These are phyloP conservation scores for Alternaria consortialis DNA, from an alignment of 2,329 filamentous ascomycete species.

Conservation along the genomic window DNA sequence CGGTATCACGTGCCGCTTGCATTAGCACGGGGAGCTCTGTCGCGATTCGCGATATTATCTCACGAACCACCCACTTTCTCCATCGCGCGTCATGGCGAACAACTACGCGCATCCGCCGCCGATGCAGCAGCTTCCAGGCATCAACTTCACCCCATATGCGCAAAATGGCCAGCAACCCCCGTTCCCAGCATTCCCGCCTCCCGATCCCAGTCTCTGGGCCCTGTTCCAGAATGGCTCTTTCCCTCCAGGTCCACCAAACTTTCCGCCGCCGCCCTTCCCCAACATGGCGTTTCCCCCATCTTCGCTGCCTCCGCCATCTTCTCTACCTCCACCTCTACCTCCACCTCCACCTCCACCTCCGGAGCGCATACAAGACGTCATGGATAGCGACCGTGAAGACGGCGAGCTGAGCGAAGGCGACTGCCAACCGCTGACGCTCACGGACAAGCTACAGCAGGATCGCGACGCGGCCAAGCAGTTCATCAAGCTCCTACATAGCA, in stretches of 20 bases:
- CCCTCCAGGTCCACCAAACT: constrained; percentile 33
- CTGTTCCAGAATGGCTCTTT: constrained; percentile 37
- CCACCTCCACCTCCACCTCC: constrained; percentile 20
- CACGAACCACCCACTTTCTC: constrained; percentile 11
- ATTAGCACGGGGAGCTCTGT: not conserved
- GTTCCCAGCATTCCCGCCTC: constrained; percentile 22
- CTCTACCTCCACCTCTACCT: constrained; percentile 28
- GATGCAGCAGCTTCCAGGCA: constrained; percentile 27
- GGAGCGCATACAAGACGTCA: constrained; percentile 42
- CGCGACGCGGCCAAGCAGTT: constrained; percentile 50
- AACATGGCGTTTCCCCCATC: constrained; percentile 23
- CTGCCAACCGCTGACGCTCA: constrained; percentile 2
- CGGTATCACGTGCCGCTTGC: constrained; percentile 13
- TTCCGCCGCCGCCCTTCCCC: constrained; percentile 24
- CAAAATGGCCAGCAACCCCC: constrained; percentile 38
- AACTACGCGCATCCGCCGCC: constrained; percentile 38
- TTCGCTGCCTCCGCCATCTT: constrained; percentile 16
- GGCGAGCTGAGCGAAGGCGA: constrained; percentile 76
- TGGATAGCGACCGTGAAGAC: constrained; percentile 68
- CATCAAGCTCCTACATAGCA: constrained; percentile 52
- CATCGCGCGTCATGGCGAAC: constrained; percentile 38
- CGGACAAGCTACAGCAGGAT: constrained; percentile 28
- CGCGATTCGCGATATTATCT: not conserved
- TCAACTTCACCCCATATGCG: constrained; percentile 35
- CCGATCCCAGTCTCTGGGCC: constrained; percentile 46